Conservation (phyloP, 2,329 filamentous ascomycete species). For the Talaromyces atroroseus region DNA sequence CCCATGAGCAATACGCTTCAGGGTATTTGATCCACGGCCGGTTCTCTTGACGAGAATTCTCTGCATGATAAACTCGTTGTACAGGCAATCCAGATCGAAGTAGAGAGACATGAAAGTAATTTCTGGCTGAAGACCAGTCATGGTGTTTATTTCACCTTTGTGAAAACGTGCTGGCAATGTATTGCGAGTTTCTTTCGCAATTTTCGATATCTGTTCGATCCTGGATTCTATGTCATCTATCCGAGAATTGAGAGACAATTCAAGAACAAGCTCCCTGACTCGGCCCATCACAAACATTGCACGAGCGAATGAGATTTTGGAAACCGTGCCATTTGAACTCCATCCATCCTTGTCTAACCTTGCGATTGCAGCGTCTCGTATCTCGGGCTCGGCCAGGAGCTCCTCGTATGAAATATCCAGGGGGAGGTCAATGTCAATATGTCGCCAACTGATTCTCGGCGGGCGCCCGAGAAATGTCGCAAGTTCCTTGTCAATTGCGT, state of each 20-base stretch:
- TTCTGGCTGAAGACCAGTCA: background rate
- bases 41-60: slow-evolving; percentile 18
- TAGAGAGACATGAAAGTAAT: background rate
- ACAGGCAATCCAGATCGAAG: slow-evolving; percentile 20
- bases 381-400: slow-evolving; percentile 15
- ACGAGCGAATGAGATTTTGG: slow-evolving; percentile 1
- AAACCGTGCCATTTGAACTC: slow-evolving; percentile 16
- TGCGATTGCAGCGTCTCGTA: slow-evolving; percentile 11
- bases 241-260: slow-evolving; percentile 9
- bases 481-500: slow-evolving; percentile 25
- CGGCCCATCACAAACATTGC: slow-evolving; percentile 9
- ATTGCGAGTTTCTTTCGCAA: slow-evolving; percentile 2
- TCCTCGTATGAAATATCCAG: slow-evolving; percentile 24
- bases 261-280: slow-evolving; percentile 15
- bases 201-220: background rate
- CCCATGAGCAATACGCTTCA: slow-evolving; percentile 19
- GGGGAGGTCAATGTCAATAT: slow-evolving; percentile 23
- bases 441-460: slow-evolving; percentile 22
- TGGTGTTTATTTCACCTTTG: no score
- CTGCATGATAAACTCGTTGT: slow-evolving; percentile 23
- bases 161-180: background rate
- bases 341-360: slow-evolving; percentile 18
- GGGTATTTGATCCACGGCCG: slow-evolving; percentile 16
- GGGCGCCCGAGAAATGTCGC: slow-evolving; percentile 26
- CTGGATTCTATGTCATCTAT: slow-evolving; percentile 12